These are phyloP conservation scores for Agaricus sinodeliciosus DNA, from an alignment of 768 basidiomycete genomes.

Conservation along the genomic window DNA sequence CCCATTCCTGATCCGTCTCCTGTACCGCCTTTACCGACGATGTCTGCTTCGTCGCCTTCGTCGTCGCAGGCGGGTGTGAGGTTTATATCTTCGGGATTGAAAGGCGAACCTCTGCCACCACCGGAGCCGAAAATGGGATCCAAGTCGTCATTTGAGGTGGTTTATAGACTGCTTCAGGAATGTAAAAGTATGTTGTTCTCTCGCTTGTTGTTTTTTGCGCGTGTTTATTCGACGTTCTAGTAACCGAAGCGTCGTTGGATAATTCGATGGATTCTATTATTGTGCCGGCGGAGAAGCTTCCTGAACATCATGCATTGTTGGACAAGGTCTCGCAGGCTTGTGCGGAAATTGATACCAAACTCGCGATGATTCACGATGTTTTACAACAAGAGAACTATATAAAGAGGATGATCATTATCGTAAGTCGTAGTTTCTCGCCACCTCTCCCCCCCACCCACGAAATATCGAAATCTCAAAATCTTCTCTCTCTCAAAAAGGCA, in stretches of 20 bases:
- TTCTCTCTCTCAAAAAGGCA: background rate
- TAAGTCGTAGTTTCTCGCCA: too few species aligned
- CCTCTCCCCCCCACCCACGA: background rate
- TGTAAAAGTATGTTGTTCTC: slow-evolving; percentile 5
- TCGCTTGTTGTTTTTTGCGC: background rate
- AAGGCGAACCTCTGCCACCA: slow-evolving; percentile 6
- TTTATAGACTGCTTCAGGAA: slow-evolving; percentile 3
- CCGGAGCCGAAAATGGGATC: slow-evolving; percentile 11
- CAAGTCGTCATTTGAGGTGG: slow-evolving; percentile 9
- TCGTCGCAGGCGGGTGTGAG: background rate
- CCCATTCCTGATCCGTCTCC: background rate
- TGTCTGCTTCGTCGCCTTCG: background rate
- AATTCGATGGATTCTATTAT: slow-evolving; percentile 9
- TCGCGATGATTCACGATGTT: slow-evolving; percentile 11
- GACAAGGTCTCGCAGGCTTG: slow-evolving; percentile 11
- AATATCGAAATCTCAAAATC: background rate
- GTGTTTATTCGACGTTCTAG: background rate
- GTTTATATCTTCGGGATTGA: slow-evolving; percentile 9
- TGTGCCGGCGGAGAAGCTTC: slow-evolving; percentile 8
- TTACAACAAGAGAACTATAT: slow-evolving; percentile 10
- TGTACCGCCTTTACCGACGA: background rate
- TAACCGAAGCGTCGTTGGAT: slow-evolving; percentile 4
- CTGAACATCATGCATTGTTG: slow-evolving; percentile 9
- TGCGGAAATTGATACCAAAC: slow-evolving; percentile 9
- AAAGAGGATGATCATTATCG: slow-evolving; percentile 11